Base-by-base conservation (phyloP, 1,139 yeast genomes). In the Sporopachydermia cereana region DNA sequence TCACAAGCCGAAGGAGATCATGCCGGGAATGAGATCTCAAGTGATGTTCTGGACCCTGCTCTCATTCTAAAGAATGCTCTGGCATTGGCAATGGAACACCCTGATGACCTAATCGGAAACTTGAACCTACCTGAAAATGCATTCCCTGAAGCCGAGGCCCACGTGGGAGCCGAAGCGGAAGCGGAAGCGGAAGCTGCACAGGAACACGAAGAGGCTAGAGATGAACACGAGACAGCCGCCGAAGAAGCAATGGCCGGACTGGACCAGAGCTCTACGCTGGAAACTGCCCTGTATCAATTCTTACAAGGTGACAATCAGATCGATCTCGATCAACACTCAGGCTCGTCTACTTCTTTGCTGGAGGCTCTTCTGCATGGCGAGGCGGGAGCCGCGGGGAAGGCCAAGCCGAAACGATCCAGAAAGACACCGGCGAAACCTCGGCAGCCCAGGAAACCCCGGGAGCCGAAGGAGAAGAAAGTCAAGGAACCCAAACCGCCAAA, bases 401-500 rank as follows among this genome's bases (percentile, higher is more conserved):
- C 39, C n/a, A 34, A 34, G 22, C 39, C 39, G 22, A 34, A 34
- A 34, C 5, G 39, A 21, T 16, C 22, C 18, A 5, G 39, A n/a
- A 34, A 34, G n/a, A 27, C 30, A 12, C 39, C 39, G n/a, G 22
- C 22, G 5, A 20, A 16, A 9, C 39, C 39, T 16, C 18, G 39
- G 39, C 20, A 12, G 7, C 39, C 39, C n/a, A 34, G 22, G 39
- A 34, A 34, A n/a, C 39, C 39, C 12, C 9, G 17, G 39, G 39
- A 34, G n/a, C 39, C 39, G 9, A 5, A n/a, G 22, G 39, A 16
- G 17, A 34, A 34, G 39, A 34, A 34, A n/a, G 12, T 21, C 9
- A 34, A 34, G n/a, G 39, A 34, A n/a, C 39, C 39, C 20, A 34
- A 34, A 20, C 39, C 39, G 9, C 39, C 39, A 21, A 34, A 34